Evolutionary conservation across 306 rosid species (phyloP), one percentile per base, ranked within the genome.

Genomic region (Fragaria iinumae): DNA sequence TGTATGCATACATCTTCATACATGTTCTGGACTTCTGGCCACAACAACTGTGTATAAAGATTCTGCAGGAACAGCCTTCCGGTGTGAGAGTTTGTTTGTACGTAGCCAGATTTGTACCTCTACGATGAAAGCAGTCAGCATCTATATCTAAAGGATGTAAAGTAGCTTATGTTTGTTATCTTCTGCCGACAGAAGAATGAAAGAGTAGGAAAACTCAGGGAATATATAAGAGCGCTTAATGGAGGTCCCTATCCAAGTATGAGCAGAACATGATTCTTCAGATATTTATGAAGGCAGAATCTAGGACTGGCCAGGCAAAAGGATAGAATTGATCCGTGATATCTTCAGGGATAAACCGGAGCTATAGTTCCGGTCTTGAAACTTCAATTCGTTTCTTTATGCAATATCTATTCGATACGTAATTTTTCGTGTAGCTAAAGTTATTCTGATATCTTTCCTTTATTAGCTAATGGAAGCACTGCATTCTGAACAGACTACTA

Each of bases 261-360:
- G 48, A 52, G 67, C 56, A 82, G 86, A 82, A 82, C 76, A 45
- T 67, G 75, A 76, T 85, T 76, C 84, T 73, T 69, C 27, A 49
- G 60, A 70, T 48, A 16, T 79, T 83, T 64, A 17, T 17, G 4
- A 50, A 34, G 39, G 29, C 67, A 52, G 67, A 76, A 36, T 66
- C 65, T 65, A 45, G 5, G 3, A 49, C 27, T 34, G 10, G 50
- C n/a, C 68, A 32, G 1, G 50, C 18, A 48, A 32, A n/a, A n/a
- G 48, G 67, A 36, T 55, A 44, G 75, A 68, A 11, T 67, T 44
- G 65, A 73, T 73, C 25, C 62, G 27, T 39, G 16, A 21, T 27
- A 18, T 41, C 45, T 66, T 29, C 36, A 7, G n/a, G 56, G 69
- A 25, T 36, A 12, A 18, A 53, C 18, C 1, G 53, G 72, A 44